These are phyloP conservation scores for Uronychia setigera DNA, from an alignment of 73 alveolate genomes.

Conservation along the genomic window DNA sequence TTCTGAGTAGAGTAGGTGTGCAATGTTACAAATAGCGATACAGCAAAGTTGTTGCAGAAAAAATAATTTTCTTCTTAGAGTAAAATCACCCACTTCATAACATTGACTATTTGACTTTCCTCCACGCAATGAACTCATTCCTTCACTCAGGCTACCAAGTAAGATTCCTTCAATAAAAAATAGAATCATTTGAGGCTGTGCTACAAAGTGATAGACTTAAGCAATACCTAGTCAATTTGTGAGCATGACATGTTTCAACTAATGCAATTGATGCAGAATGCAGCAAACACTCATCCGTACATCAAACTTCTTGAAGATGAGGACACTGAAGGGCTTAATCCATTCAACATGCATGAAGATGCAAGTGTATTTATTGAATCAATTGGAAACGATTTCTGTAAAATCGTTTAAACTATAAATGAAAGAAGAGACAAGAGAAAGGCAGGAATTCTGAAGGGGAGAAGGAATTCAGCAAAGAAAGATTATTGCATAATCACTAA, in stretches of 20 bases:
- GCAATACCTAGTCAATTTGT: neutral
- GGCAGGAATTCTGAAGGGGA: neutral
- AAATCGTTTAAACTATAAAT: neutral
- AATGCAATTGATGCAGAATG: neutral
- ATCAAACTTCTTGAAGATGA: neutral
- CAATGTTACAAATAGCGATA: neutral
- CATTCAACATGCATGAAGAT: neutral
- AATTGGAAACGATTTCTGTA: neutral
- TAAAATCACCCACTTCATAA: neutral
- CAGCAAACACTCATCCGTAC: neutral
- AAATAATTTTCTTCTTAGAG: neutral
- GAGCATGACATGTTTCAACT: conserved; percentile 13
- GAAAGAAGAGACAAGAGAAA: neutral
- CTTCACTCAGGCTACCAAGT: neutral
- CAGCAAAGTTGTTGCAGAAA: conserved; percentile 5
- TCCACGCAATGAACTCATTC: neutral
- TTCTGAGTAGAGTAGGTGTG: neutral
- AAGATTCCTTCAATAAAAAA: neutral
- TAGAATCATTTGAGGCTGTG: neutral
- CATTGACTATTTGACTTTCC: neutral
- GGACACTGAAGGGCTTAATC: neutral
- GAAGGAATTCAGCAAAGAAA: neutral
- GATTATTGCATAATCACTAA: too few relatives aligned
- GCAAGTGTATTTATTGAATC: neutral
- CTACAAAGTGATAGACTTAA: neutral